A percentile compares a stretch with the other conserved stretches of the same genome.
Evolutionary conservation across 75 land plant species (phyloP).

Genomic region (Cryptomeria japonica): DNA sequence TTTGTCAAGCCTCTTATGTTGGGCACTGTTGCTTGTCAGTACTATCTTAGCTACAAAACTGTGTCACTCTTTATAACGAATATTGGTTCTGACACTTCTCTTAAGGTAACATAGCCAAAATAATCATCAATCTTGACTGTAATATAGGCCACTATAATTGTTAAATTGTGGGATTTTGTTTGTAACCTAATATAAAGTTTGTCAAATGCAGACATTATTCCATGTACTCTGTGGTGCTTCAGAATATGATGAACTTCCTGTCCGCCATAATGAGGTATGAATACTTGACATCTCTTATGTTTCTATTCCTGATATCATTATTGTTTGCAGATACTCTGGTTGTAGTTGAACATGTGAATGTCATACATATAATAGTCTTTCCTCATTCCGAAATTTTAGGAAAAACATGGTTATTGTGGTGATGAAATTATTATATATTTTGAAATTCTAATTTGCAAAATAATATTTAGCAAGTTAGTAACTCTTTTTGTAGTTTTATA

Average conservation of each 20-base stretch:
- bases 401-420: neutral
- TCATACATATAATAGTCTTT: neutral
- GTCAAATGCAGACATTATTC: slow-evolving; percentile 62
- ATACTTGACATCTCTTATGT: neutral
- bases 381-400: neutral
- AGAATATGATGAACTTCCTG: slow-evolving; percentile 98
- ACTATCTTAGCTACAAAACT: slow-evolving; percentile 86
- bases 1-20: slow-evolving; percentile 82
- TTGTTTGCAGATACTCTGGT: neutral
- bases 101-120: slow-evolving; percentile 55
- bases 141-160: neutral
- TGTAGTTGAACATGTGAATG: neutral
- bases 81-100: slow-evolving; percentile 69
- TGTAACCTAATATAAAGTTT: neutral
- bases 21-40: slow-evolving; percentile 93
- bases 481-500: neutral
- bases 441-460: slow-evolving; percentile 4
- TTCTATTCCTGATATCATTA: neutral
- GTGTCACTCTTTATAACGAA: slow-evolving; percentile 91
- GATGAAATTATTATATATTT: neutral
- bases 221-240: slow-evolving; percentile 86
- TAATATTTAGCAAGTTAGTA: neutral
- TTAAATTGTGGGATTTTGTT: neutral
- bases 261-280: slow-evolving; percentile 96
- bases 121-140: neutral